Evolutionary conservation across 495 filamentous ascomycete species (phyloP), one percentile per base, ranked within the genome.

Genomic region (Aspergillus leporis): DNA sequence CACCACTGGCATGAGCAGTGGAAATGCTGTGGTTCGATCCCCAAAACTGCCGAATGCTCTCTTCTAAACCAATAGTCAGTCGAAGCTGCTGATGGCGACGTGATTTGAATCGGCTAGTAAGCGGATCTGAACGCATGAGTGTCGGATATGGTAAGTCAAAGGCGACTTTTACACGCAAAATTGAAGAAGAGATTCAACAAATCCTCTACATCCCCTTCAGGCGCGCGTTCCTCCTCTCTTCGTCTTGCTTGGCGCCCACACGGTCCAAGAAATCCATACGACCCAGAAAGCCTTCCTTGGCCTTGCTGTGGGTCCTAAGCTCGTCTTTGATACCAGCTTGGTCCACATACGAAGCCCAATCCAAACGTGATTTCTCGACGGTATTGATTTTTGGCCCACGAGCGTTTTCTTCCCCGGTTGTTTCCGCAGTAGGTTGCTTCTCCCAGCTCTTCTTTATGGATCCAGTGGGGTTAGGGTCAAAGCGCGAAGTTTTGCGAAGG

Each of bases 271-370:
- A 98, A 51, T 93, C 91, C 85, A 94, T 92, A 48, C 91, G 79
- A 16, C 84, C 89, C 54, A 90, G 77, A 74, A 90, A 98, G 16
- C 86, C 88, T 65, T 88, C 86, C 72, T 94, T 94, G 12, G 86
- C 88, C 74, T 89, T 92, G 66, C 90, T 90, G 61, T 91, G 88
- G 47, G 86, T 81, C 64, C 89, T 87, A 56, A 98, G 81, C 71
- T 98, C 94, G 67, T 97, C 94, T 65, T 86, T 86, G 74, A 98
- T 88, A 2, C 94, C 95, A 63, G 93, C 89, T 56, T 91, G 81
- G 67, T 98, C 93, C 49, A 98, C 95, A 66, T 90, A 96, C 45
- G 88, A 88, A 4, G 91, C 91, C 94, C 94, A 98, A 70, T 98
- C 94, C 76, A 97, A 81, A 51, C 90, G 81, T 36, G 89, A 93